These are phyloP conservation scores for Aurantiochytrium sp. DNA, from an alignment of 108 stramenopile genomes.

Conservation along the genomic window DNA sequence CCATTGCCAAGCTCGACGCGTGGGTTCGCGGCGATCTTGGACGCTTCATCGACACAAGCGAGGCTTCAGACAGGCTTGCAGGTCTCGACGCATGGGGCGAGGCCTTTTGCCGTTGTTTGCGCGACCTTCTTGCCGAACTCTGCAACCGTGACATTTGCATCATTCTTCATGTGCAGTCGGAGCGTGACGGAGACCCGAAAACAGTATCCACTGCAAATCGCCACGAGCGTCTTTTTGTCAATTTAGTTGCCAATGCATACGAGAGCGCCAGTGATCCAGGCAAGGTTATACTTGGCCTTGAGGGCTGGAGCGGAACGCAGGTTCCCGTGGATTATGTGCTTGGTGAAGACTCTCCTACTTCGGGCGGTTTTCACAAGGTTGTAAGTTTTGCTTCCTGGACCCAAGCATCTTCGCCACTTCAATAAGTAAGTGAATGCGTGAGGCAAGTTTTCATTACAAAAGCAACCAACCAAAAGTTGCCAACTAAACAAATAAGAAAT, in stretches of 20 bases:
- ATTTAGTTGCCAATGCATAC: neutral
- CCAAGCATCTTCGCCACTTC: no score
- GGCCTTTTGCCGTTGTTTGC: neutral
- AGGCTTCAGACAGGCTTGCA: neutral
- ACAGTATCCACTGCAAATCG: no score
- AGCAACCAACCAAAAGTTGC: no score
- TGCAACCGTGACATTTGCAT: neutral
- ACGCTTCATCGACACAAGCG: neutral
- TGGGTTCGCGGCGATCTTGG: neutral
- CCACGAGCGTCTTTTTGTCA: neutral
- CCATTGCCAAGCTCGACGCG: neutral
- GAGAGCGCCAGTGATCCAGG: neutral
- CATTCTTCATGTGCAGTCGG: neutral
- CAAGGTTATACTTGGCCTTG: conserved; percentile 2
- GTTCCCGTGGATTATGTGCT: neutral
- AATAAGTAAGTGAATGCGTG: no score
- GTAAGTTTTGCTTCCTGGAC: neutral
- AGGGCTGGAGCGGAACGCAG: neutral
- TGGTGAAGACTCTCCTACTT: neutral
- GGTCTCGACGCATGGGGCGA: neutral
- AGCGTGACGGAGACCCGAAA: neutral
- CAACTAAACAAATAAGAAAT: no score
- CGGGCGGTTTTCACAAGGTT: neutral
- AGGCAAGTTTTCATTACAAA: no score
- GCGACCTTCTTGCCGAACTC: neutral